Percentiles rank a stretch among this genome's conserved stretches.
phyloP scores from a whole-genome alignment of 805 yeast genomes.

The Saturnispora besseyi region DNA sequence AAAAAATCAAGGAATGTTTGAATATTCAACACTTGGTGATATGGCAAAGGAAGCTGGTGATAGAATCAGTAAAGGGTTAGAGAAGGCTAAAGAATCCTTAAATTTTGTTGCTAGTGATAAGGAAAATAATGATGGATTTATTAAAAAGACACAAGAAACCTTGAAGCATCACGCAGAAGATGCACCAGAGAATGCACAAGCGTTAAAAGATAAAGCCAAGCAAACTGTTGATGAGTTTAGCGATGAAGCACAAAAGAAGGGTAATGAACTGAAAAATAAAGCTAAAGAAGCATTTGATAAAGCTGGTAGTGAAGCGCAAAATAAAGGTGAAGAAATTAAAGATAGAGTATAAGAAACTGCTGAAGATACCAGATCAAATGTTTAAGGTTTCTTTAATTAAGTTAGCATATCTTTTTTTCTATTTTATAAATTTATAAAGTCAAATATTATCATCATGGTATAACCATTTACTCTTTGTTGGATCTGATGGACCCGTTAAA shows the following conservation, averaged over 20 bases:
- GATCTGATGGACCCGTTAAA: conserved; percentile 46
- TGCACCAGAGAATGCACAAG: conserved; percentile 1
- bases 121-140: not conserved
- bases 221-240: not conserved
- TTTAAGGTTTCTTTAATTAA: not conserved
- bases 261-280: not conserved
- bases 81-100: conserved; percentile 3
- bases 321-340: not conserved
- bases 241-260: not conserved
- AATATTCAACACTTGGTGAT: conserved; percentile 9
- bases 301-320: not conserved
- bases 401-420: not conserved
- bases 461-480: conserved; percentile 38
- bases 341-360: not conserved
- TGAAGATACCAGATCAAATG: not conserved
- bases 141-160: not conserved
- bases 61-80: not conserved
- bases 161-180: not conserved
- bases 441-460: conserved; percentile 52
- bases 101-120: conserved; percentile 1
- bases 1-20: not conserved
- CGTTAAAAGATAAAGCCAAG: conserved; percentile 7
- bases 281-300: not conserved
- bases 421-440: not conserved
- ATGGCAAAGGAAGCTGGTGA: conserved; percentile 9